Percentiles rank a stretch among this genome's conserved stretches.
phyloP scores from a whole-genome alignment of 805 yeast genomes.

The Myxozyma sirexii region DNA sequence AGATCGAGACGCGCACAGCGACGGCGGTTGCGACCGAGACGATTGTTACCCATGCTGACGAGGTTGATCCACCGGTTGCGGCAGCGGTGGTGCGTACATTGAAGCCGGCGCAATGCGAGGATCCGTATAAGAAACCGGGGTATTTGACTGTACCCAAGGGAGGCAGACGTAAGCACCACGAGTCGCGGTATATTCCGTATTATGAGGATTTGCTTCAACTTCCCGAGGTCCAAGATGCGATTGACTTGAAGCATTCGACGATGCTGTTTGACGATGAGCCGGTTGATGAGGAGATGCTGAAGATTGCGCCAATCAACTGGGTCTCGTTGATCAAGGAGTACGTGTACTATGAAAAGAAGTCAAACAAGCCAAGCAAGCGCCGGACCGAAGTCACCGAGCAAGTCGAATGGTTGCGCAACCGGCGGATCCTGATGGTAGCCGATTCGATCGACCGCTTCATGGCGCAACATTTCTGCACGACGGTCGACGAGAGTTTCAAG shows the following conservation, averaged over 20 bases:
- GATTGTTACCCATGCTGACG: background rate
- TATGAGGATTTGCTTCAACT: constrained; percentile 6
- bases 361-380: background rate
- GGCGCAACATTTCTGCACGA: constrained; percentile 13
- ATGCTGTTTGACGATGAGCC: constrained; percentile 3
- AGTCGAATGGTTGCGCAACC: constrained; percentile 14
- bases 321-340: background rate
- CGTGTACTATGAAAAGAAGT: background rate
- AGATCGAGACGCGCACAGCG: background rate
- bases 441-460: constrained; percentile 26
- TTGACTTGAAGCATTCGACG: background rate
- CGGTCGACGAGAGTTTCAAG: background rate
- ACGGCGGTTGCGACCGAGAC: background rate
- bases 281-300: background rate
- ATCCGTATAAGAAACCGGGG: constrained; percentile 28
- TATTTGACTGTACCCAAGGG: constrained; percentile 12
- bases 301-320: constrained; percentile 1
- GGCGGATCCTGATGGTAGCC: constrained; percentile 18
- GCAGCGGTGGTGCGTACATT: background rate
- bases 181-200: constrained; percentile 11
- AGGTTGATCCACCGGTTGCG: background rate
- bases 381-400: background rate
- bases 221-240: background rate
- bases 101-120: constrained; percentile 20
- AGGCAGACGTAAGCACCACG: background rate